Base-by-base conservation (phyloP, 2,329 filamentous ascomycete species). In the Penicillium sp. region DNA sequence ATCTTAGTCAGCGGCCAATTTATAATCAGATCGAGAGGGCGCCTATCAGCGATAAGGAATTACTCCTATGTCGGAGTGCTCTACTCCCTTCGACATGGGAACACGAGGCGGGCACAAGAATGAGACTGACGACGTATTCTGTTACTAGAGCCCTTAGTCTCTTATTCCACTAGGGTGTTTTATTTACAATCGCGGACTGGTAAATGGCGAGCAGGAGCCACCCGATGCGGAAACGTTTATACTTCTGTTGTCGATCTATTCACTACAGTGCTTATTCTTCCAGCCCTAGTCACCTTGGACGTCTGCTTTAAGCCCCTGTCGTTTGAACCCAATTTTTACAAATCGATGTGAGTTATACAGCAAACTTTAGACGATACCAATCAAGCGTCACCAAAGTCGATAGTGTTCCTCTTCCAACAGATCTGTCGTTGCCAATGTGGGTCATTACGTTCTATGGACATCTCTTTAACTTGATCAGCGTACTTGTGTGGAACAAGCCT, bases 1-100 rank as follows among this genome's bases (percentile, higher is more conserved):
- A 52, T 18, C 45, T 62, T 59, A 62, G 58, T 62, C 47, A 62
- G 49, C 54, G 42, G 1, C 6, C 12, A 46, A 54, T 60, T 57
- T 55, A 46, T 57, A 61, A 59, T 52, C 50, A 15, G 34, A 46
- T 55, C 9, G 42, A n/a, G 39, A 26, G 39, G 39, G 45, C 28
- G 52, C 52, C 49, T 52, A 52, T 55, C 52, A 55, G 49, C 53
- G 12, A 12, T 39, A 42, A 45, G 45, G 48, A 51, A 59, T 59
- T 59, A 57, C 39, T 39, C 36, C 8, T 10, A 10, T 39, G 9
- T 39, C 28, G 42, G 43, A 41, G 26, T 8, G 16, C n/a, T 31
- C 36, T 18, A 16, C 44, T 34, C 24, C 12, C 21, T 52, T 38
- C 31, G 47, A 47, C 43, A 50, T 38, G 33, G 43, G 31, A 53